Evolutionary conservation across 805 yeast species (phyloP).

Genomic region (Candida glaebosa): DNA sequence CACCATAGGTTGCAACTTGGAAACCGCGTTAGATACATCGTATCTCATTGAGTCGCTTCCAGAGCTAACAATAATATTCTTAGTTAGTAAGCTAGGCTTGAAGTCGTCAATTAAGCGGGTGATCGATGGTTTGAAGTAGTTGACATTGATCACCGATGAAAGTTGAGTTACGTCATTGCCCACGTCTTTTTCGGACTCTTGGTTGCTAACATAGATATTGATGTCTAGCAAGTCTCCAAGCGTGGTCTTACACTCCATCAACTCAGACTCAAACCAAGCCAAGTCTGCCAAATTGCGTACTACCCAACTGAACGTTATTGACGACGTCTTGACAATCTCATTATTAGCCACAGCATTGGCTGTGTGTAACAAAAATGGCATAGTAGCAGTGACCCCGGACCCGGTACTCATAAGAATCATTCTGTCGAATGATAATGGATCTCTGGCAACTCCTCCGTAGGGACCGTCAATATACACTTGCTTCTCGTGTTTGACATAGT

Average conservation of each 20-base stretch:
- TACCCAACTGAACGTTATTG: conserved; percentile 45
- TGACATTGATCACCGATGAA: conserved; percentile 11
- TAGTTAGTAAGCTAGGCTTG: conserved; percentile 15
- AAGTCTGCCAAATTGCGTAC: conserved; percentile 30
- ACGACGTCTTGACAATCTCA: conserved; percentile 14
- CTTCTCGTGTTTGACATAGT: conserved; percentile 19
- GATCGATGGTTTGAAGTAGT: conserved; percentile 19
- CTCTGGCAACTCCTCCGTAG: conserved; percentile 51
- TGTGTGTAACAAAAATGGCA: conserved; percentile 39
- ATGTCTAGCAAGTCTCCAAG: conserved; percentile 25
- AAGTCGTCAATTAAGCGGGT: conserved; percentile 14
- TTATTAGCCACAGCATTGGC: conserved; percentile 15
- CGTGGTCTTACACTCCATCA: conserved; percentile 22
- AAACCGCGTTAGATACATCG: conserved; percentile 36
- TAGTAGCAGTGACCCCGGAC: conserved; percentile 48
- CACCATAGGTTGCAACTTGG: conserved; percentile 35
- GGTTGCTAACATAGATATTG: conserved; percentile 19
- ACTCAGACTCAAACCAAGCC: conserved; percentile 39
- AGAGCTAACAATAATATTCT: conserved; percentile 42
- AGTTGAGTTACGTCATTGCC: not conserved
- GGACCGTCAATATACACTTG: conserved; percentile 52
- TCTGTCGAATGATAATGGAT: conserved; percentile 42
- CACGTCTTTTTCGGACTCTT: conserved; percentile 1
- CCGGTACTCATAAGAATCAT: conserved; percentile 45
- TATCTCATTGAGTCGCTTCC: conserved; percentile 43